Conservation (phyloP, 2,329 filamentous ascomycete genomes). For the Alternaria sp. region DNA sequence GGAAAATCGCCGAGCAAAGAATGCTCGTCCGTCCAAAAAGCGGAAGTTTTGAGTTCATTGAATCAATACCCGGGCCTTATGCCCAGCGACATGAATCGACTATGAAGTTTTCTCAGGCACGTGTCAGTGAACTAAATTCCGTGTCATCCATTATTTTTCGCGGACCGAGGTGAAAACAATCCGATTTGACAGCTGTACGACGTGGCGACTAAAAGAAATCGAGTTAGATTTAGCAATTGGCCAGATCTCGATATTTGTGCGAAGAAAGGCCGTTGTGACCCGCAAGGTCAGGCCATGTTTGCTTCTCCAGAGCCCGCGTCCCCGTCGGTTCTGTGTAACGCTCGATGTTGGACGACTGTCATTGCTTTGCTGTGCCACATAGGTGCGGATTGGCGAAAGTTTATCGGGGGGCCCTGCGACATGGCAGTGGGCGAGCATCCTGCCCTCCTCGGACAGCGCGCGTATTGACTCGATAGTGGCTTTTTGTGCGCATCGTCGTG, state of each 20-base stretch:
- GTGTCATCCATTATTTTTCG: conserved; percentile 2
- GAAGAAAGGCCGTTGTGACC: conserved; percentile 19
- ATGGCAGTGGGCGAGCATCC: conserved; percentile 11
- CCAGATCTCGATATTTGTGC: conserved; percentile 13
- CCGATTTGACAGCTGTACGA: conserved; percentile 8
- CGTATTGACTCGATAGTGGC: conserved; percentile 30
- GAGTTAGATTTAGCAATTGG: conserved; percentile 7
- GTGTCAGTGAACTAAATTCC: conserved; percentile 4
- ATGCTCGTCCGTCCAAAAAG: conserved; percentile 79
- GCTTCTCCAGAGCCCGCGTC: conserved; percentile 7
- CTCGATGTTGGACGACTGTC: conserved; percentile 9
- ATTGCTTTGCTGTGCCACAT: conserved; percentile 34
- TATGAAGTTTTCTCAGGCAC: conserved; percentile 8
- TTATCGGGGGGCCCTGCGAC: conserved; percentile 16
- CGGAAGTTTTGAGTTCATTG: conserved; percentile 50
- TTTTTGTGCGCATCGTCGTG: conserved; percentile 16
- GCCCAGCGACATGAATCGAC: conserved; percentile 16
- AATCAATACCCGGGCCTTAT: conserved; percentile 19
- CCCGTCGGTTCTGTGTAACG: conserved; percentile 19
- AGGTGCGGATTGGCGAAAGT: conserved; percentile 24
- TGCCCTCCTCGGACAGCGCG: conserved; percentile 17
- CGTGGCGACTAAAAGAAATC: conserved; percentile 18
- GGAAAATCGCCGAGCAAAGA: conserved; percentile 85
- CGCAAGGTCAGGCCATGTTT: conserved; percentile 23
- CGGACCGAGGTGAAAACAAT: conserved; percentile 16